A percentile compares a stretch with the other conserved stretches of the same genome.
phyloP scores from a whole-genome alignment of 768 basidiomycete species.

The Asterophora parasitica region DNA sequence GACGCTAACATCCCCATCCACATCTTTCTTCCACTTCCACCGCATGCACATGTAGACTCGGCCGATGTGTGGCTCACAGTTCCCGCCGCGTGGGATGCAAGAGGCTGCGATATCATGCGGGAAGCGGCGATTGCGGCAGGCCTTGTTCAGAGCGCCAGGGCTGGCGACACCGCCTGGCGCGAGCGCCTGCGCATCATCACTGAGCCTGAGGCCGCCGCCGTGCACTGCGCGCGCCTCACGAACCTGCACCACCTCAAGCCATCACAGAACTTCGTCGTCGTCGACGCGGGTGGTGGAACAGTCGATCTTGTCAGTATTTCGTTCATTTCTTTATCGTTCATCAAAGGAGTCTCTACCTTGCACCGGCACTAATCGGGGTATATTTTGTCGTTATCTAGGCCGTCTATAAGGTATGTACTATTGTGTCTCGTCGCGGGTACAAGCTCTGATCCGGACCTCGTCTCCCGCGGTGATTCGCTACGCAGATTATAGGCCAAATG shows the following conservation, averaged over 20 bases:
- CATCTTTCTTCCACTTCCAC: too few species aligned
- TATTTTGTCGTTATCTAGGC: slow-evolving; percentile 24
- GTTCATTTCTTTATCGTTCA: slow-evolving; percentile 12
- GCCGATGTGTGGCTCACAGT: slow-evolving; percentile 86
- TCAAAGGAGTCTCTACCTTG: too few species aligned
- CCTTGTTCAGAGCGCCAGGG: slow-evolving; percentile 65
- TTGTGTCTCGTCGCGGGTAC: too few species aligned
- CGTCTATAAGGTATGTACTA: slow-evolving; percentile 47
- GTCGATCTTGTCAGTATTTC: slow-evolving; percentile 34
- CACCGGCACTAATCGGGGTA: slow-evolving; percentile 14
- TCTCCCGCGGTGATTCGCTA: slow-evolving; percentile 18
- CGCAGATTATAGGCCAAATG: slow-evolving; percentile 70
- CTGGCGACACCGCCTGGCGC: slow-evolving; percentile 71
- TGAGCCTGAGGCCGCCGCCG: slow-evolving; percentile 82
- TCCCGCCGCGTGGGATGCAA: slow-evolving; percentile 89
- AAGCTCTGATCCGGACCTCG: slow-evolving; percentile 4
- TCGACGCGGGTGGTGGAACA: slow-evolving; percentile 85
- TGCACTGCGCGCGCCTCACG: slow-evolving; percentile 81
- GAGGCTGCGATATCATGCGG: slow-evolving; percentile 81
- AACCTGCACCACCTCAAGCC: slow-evolving; percentile 74
- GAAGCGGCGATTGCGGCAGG: slow-evolving; percentile 79
- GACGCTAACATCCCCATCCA: slow-evolving; percentile 6
- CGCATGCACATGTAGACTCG: slow-evolving; percentile 42
- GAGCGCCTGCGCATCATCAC: slow-evolving; percentile 83
- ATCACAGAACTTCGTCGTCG: slow-evolving; percentile 87